These are phyloP conservation scores for Petasospora fabianii DNA, from an alignment of 1,139 yeast genomes.

Conservation along the genomic window DNA sequence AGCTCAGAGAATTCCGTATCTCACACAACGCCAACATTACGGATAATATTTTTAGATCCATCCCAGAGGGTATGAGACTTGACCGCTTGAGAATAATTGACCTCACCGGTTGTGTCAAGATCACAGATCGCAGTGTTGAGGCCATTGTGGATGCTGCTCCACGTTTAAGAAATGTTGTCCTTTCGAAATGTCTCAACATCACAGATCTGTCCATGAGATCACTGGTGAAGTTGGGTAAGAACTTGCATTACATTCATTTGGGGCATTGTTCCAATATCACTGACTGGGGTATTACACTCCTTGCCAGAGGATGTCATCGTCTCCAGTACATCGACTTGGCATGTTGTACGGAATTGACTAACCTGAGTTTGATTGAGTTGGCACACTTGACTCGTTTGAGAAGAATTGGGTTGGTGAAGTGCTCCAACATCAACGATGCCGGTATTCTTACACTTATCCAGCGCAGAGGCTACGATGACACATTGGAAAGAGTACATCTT, in stretches of 20 bases:
- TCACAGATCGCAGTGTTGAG: conserved; percentile 78
- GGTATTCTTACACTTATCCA: conserved; percentile 79
- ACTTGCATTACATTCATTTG: conserved; percentile 83
- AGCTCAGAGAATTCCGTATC: conserved; percentile 77
- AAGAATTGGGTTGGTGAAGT: conserved; percentile 91
- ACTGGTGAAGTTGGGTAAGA: conserved; percentile 70
- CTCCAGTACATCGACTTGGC: conserved; percentile 94
- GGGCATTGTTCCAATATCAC: conserved; percentile 94
- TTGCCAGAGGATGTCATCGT: conserved; percentile 77
- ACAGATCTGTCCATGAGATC: conserved; percentile 81
- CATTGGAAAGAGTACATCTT: conserved; percentile 87
- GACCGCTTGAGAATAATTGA: conserved; percentile 71
- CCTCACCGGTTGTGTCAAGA: conserved; percentile 77
- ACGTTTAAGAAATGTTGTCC: conserved; percentile 76
- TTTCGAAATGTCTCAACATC: conserved; percentile 84
- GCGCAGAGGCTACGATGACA: conserved; percentile 67
- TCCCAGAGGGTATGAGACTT: conserved; percentile 27
- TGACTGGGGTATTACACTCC: conserved; percentile 75
- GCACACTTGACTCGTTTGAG: conserved; percentile 76
- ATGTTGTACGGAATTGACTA: conserved; percentile 87
- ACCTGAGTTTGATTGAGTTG: conserved; percentile 74
- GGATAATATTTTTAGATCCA: conserved; percentile 49
- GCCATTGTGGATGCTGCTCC: conserved; percentile 77
- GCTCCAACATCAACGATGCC: conserved; percentile 81
- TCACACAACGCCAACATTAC: conserved; percentile 71